These are phyloP conservation scores for Aspergillus tanneri DNA, from an alignment of 2,329 filamentous ascomycete species.

Conservation along the genomic window DNA sequence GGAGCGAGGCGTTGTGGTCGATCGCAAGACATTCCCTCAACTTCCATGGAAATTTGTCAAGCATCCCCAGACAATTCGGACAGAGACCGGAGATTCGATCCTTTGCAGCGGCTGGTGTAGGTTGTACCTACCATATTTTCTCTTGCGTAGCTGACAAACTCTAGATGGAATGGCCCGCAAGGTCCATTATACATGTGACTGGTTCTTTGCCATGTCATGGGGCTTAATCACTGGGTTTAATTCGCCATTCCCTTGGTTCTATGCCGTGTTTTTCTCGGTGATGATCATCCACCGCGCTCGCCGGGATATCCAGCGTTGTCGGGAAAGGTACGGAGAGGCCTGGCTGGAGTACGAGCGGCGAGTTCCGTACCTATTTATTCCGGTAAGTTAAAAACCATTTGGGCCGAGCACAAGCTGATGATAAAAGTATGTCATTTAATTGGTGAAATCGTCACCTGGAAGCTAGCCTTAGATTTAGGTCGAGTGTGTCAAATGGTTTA, in stretches of 20 bases:
- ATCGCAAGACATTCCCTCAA: slow-evolving; percentile 79
- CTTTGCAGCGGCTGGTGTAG: slow-evolving; percentile 80
- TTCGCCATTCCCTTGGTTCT: slow-evolving; percentile 85
- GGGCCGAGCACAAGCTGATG: slow-evolving; percentile 2
- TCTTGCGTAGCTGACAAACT: neutral
- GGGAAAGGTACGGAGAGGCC: slow-evolving; percentile 72
- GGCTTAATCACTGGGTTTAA: slow-evolving; percentile 74
- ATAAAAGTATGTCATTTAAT: slow-evolving; percentile 19
- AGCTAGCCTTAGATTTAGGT: too few relatives aligned
- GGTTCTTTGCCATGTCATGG: slow-evolving; percentile 75
- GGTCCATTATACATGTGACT: slow-evolving; percentile 75
- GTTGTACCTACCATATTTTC: slow-evolving; percentile 22
- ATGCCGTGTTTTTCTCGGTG: slow-evolving; percentile 71
- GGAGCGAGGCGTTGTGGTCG: slow-evolving; percentile 66
- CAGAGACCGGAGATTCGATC: slow-evolving; percentile 70
- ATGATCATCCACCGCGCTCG: slow-evolving; percentile 78
- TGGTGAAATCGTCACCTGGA: too few relatives aligned
- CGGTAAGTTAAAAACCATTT: slow-evolving; percentile 45
- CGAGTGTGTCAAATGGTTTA: neutral
- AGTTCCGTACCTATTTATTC: slow-evolving; percentile 82
- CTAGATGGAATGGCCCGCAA: slow-evolving; percentile 69
- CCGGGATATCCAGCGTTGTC: slow-evolving; percentile 72
- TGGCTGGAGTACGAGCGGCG: slow-evolving; percentile 77
- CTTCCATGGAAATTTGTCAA: slow-evolving; percentile 79
- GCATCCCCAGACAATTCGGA: slow-evolving; percentile 74